These are phyloP conservation scores for Eucommia ulmoides DNA, from an alignment of 257 asterid species.

Conservation along the genomic window DNA sequence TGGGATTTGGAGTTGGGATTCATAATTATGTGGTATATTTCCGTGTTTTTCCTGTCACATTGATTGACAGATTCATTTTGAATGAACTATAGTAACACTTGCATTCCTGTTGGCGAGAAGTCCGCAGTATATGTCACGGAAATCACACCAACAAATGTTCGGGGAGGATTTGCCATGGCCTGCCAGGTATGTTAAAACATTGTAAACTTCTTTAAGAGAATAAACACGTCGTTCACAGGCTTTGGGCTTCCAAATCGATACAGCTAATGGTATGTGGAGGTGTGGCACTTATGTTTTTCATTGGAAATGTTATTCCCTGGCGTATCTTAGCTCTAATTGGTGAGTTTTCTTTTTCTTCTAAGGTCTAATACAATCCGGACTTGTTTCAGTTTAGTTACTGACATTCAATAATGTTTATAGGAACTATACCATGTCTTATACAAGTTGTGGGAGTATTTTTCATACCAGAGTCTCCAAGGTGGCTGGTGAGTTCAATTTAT, in stretches of 20 bases:
- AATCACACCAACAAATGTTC: slow-evolving; percentile 74
- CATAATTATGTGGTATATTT: slow-evolving; percentile 79
- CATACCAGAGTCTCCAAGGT: slow-evolving; percentile 92
- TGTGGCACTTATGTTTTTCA: slow-evolving; percentile 50
- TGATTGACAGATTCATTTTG: too few relatives aligned
- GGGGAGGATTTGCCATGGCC: slow-evolving; percentile 73
- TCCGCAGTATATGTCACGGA: slow-evolving; percentile 85
- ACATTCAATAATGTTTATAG: too few relatives aligned
- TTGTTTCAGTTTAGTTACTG: too few relatives aligned
- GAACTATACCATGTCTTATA: slow-evolving; percentile 58
- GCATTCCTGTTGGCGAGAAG: too few relatives aligned
- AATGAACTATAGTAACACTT: too few relatives aligned
- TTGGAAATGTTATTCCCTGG: slow-evolving; percentile 71
- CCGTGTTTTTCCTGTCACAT: too few relatives aligned
- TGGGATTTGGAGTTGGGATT: slow-evolving; percentile 73
- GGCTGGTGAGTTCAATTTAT: slow-evolving; percentile 76
- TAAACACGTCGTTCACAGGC: too few relatives aligned
- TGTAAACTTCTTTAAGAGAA: too few relatives aligned
- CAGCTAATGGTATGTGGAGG: slow-evolving; percentile 88
- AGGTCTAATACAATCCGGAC: too few relatives aligned
- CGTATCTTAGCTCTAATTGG: slow-evolving; percentile 67
- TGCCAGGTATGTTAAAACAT: slow-evolving; percentile 60
- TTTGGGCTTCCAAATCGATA: too few relatives aligned
- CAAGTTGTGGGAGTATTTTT: slow-evolving; percentile 57
- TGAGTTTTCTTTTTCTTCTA: too few relatives aligned